Conservation (phyloP, 2,329 filamentous ascomycete species). For the Aspergillus arachidicola region DNA sequence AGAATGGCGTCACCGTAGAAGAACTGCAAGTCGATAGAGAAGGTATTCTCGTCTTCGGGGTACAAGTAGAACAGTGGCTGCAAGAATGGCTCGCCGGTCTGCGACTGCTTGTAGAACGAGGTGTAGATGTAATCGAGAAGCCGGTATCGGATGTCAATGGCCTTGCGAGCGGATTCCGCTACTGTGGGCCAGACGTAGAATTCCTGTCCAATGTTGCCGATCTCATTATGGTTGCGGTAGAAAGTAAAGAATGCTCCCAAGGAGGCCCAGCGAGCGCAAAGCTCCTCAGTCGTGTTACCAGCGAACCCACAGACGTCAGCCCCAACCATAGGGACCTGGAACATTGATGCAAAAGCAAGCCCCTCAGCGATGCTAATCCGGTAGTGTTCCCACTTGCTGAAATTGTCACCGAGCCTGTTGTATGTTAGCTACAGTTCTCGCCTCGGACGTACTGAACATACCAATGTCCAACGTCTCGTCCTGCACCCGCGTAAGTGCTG, state of each 20-base stretch:
- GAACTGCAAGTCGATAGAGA: slow-evolving; percentile 58
- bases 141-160: slow-evolving; percentile 72
- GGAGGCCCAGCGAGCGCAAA: slow-evolving; percentile 75
- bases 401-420: slow-evolving; percentile 62
- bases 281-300: slow-evolving; percentile 64
- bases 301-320: slow-evolving; percentile 79
- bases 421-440: slow-evolving; percentile 1
- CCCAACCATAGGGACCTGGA: slow-evolving; percentile 69
- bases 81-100: slow-evolving; percentile 65
- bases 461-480: slow-evolving; percentile 61
- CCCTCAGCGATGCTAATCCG: slow-evolving; percentile 61
- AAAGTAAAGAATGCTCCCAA: slow-evolving; percentile 75
- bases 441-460: slow-evolving; percentile 15
- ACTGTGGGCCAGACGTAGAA: slow-evolving; percentile 72
- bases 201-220: slow-evolving; percentile 62
- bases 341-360: slow-evolving; percentile 64
- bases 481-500: slow-evolving; percentile 74
- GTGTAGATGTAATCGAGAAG: slow-evolving; percentile 83
- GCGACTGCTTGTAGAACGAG: slow-evolving; percentile 62
- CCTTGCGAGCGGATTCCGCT: slow-evolving; percentile 65
- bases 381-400: slow-evolving; percentile 62
- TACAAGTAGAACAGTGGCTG: slow-evolving; percentile 75
- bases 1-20: slow-evolving; percentile 62
- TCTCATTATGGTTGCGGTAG: slow-evolving; percentile 72
- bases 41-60: slow-evolving; percentile 58